Conservation (phyloP, 164 flowering plant genomes). For the Akebia trifoliata region DNA sequence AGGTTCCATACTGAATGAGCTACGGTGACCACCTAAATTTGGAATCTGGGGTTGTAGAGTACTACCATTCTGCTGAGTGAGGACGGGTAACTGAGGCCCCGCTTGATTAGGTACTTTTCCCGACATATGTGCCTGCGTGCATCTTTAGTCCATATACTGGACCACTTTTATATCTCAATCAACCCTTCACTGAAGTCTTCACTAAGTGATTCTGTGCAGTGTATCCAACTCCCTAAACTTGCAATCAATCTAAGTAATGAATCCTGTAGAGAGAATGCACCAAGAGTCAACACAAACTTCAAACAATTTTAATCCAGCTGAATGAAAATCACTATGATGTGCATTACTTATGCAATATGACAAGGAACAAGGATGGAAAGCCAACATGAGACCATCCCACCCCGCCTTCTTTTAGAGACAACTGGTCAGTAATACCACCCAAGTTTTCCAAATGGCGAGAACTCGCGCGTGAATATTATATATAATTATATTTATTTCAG, state of each 20-base stretch:
- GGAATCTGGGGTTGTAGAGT: constrained; percentile 38
- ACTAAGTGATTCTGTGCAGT: constrained; percentile 2
- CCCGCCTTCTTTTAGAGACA: no score
- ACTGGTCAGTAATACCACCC: no score
- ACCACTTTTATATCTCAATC: constrained; percentile 9
- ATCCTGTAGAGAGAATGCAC: constrained; percentile 1
- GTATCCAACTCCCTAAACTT: background rate
- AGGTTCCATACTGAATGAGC: constrained; percentile 31
- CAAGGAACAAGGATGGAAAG: no score
- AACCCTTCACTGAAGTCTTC: constrained; percentile 12
- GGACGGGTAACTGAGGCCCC: constrained; percentile 42
- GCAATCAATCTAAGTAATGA: background rate
- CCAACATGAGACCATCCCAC: no score
- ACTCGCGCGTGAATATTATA: no score
- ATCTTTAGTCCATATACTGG: constrained; percentile 15
- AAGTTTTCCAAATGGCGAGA: no score
- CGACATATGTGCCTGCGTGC: constrained; percentile 54
- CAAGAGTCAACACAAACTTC: constrained; percentile 3
- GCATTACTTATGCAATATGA: no score
- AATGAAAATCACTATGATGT: no score
- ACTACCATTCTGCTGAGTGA: constrained; percentile 63
- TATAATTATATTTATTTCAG: no score
- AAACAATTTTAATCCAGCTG: background rate
- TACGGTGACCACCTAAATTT: constrained; percentile 26
- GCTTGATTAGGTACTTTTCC: constrained; percentile 74